These are phyloP conservation scores for Angomonas deanei DNA, from an alignment of 208 protist species.

Conservation along the genomic window DNA sequence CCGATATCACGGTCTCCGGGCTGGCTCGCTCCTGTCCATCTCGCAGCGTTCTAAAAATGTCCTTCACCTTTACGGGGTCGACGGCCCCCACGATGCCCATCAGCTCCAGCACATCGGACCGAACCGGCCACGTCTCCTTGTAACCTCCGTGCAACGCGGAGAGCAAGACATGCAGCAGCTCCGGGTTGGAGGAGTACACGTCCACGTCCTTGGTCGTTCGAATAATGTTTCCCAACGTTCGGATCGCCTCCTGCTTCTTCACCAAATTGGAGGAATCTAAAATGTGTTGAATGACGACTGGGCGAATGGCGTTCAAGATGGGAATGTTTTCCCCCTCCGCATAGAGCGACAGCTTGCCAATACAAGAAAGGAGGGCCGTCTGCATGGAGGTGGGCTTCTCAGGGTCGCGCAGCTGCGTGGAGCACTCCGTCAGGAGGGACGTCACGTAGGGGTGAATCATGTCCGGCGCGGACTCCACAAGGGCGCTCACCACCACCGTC, in stretches of 20 bases:
- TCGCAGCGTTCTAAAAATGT: constrained; percentile 53
- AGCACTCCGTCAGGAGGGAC: constrained; percentile 67
- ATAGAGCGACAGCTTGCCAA: constrained; percentile 80
- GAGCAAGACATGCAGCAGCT: constrained; percentile 75
- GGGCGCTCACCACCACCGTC: constrained; percentile 60
- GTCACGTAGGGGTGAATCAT: constrained; percentile 81
- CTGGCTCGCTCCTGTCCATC: constrained; percentile 23
- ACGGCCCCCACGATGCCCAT: constrained; percentile 89
- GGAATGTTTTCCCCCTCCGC: constrained; percentile 71
- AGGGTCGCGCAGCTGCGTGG: constrained; percentile 44
- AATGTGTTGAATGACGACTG: constrained; percentile 73
- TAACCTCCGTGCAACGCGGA: constrained; percentile 79
- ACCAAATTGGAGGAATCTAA: constrained; percentile 73
- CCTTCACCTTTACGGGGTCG: constrained; percentile 75
- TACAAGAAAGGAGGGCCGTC: constrained; percentile 71
- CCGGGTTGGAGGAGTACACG: constrained; percentile 70
- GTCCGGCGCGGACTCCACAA: constrained; percentile 75
- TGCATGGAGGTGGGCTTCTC: constrained; percentile 46
- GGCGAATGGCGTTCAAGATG: constrained; percentile 51
- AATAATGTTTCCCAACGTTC: constrained; percentile 78
- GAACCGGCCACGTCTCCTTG: constrained; percentile 86
- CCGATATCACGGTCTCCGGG: constrained; percentile 10
- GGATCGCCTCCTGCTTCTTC: constrained; percentile 85
- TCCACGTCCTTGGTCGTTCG: constrained; percentile 82
- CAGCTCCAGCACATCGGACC: constrained; percentile 81